Evolutionary conservation across 306 rosid species (phyloP), one percentile per base, ranked within the genome.

Genomic region (Prunus dulcis): DNA sequence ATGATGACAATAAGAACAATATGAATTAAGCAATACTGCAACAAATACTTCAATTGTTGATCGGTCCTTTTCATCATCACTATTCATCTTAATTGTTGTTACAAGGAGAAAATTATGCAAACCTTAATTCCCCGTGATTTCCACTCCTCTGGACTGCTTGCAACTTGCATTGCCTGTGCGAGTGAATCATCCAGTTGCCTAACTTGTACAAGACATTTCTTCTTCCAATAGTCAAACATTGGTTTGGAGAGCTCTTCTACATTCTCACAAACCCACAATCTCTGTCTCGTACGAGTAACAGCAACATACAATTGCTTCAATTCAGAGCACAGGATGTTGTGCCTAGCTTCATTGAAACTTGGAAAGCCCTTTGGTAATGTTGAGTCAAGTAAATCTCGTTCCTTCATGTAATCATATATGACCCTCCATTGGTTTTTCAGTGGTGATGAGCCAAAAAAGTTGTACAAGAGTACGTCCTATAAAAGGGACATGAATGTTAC

Each of bases 61-160:
- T 57, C 28, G 1, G 2, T 22, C 27, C 63, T 11, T 17, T 5
- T 6, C 19, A 15, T 14, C 19, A 51, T 51, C 57, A 1, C n/a
- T 52, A 52, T 52, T 17, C 30, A 8, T 52, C 5, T 17, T 18
- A 52, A 22, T 20, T 57, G 2, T 20, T 9, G 10, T 25, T 51
- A 32, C 7, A 32, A 32, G 20, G n/a, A 78, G 71, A 1, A 19
- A 28, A 43, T 7, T 9, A 56, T 18, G 30, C 78, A 43, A 76
- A 90, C 96, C 97, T 92, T 90, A 56, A 84, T 81, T 74, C 97
- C 97, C 34, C 91, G 90, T 14, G 87, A 75, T 66, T 72, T 88
- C 96, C 96, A 92, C 79, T 90, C 97, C 81, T 84, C 90, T 14
- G 87, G 86, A 58, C 79, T 92, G 77, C 97, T 89, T 27, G 93